A percentile compares a stretch with the other conserved stretches of the same genome.
These are phyloP conservation scores for Botryobasidium botryosum DNA, from an alignment of 768 basidiomycete species.

Conservation along the genomic window DNA sequence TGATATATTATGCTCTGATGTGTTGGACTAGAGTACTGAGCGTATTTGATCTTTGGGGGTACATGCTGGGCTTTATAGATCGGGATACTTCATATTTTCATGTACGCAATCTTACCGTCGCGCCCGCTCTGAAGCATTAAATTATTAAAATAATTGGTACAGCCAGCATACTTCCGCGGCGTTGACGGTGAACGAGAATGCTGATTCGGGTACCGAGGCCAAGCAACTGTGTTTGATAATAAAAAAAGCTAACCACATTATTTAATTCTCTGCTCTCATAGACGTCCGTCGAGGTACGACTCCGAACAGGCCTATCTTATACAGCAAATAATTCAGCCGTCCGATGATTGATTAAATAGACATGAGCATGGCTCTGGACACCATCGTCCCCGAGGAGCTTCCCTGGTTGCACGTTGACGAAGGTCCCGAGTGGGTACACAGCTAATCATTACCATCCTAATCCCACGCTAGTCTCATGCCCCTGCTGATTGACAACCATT, in stretches of 20 bases:
- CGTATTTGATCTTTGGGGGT: neutral
- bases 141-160: conserved; percentile 15
- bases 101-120: conserved; percentile 30
- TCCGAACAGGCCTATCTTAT: neutral
- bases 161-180: conserved; percentile 67
- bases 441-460: neutral
- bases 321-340: neutral
- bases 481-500: too few relatives aligned
- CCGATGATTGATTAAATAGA: conserved; percentile 28
- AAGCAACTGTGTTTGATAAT: neutral
- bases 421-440: conserved; percentile 60
- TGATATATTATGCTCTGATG: neutral
- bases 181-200: conserved; percentile 81
- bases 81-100: conserved; percentile 81
- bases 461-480: too few relatives aligned
- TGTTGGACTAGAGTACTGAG: neutral
- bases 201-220: conserved; percentile 41
- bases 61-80: conserved; percentile 28
- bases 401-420: conserved; percentile 81
- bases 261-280: neutral
- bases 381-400: conserved; percentile 68
- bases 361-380: conserved; percentile 90
- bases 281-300: neutral
- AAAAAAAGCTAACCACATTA: too few relatives aligned
- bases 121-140: neutral